Evolutionary conservation across 768 basidiomycete genomes (phyloP).

Genomic region (Termitomyces sp.): DNA sequence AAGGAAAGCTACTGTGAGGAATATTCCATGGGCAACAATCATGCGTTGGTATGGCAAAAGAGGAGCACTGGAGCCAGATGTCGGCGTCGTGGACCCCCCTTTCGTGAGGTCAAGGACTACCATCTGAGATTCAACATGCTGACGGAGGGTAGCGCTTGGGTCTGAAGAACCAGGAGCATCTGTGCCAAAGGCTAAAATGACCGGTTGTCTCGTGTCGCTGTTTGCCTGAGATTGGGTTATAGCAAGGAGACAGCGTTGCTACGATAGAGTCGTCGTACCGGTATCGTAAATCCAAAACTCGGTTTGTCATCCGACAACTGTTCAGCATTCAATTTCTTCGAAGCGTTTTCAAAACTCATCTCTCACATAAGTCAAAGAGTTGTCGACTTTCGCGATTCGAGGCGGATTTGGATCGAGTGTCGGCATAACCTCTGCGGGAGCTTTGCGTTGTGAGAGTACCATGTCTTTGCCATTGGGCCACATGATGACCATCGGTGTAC

Average conservation of each 20-base stretch:
- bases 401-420: constrained; percentile 50
- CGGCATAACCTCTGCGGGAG: constrained; percentile 52
- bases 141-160: constrained; percentile 37
- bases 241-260: neutral
- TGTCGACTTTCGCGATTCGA: constrained; percentile 39
- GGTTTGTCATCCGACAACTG: constrained; percentile 40
- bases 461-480: constrained; percentile 66
- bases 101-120: constrained; percentile 46
- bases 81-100: constrained; percentile 21
- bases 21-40: constrained; percentile 52
- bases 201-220: constrained; percentile 29
- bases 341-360: neutral
- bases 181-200: constrained; percentile 61
- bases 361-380: constrained; percentile 36
- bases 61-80: constrained; percentile 24
- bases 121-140: constrained; percentile 44
- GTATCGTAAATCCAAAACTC: constrained; percentile 23
- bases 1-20: constrained; percentile 48
- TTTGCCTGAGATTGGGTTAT: constrained; percentile 31
- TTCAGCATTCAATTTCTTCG: constrained; percentile 5
- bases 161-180: constrained; percentile 44
- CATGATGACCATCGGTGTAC: constrained; percentile 67
- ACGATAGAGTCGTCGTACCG: neutral
- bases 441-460: constrained; percentile 63
- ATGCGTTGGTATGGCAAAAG: constrained; percentile 44